phyloP scores from a whole-genome alignment of 1,284 basidiomycete genomes.

The Melanopsichium pennsylvanicum region DNA sequence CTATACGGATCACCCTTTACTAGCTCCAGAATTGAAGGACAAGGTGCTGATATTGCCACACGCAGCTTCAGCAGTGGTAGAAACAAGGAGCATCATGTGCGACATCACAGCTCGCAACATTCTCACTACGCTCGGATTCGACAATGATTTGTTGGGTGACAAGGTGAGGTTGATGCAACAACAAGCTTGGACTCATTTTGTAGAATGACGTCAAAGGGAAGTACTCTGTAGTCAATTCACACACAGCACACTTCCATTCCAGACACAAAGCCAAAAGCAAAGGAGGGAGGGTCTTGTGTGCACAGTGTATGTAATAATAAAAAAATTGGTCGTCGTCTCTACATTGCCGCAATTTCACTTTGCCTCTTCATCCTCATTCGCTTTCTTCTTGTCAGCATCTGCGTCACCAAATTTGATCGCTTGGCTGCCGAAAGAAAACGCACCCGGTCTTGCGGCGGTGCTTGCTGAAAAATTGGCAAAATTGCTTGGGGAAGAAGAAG shows the following conservation, averaged over 20 bases:
- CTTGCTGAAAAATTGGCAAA: slow-evolving; percentile 28
- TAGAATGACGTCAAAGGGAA: no score
- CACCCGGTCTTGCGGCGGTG: slow-evolving; percentile 29
- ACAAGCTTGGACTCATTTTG: slow-evolving; percentile 32
- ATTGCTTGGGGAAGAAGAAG: slow-evolving; percentile 11
- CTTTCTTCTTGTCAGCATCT: neutral
- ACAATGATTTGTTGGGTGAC: slow-evolving; percentile 6
- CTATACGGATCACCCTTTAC: slow-evolving; percentile 9
- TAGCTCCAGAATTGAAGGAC: slow-evolving; percentile 14
- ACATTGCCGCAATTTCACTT: no score
- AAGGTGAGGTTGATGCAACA: neutral
- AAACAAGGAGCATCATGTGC: slow-evolving; percentile 20
- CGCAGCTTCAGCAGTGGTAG: slow-evolving; percentile 16
- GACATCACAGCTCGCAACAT: slow-evolving; percentile 23
- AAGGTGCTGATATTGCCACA: slow-evolving; percentile 25
- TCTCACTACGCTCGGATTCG: slow-evolving; percentile 17
- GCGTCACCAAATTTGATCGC: slow-evolving; percentile 39
- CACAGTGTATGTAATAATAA: no score
- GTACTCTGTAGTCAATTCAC: no score
- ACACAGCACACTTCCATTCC: no score
- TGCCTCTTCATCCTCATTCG: slow-evolving; percentile 5
- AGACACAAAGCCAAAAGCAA: no score
- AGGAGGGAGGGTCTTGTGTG: no score
- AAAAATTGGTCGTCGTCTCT: no score
- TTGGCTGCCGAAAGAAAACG: slow-evolving; percentile 24